These are phyloP conservation scores for Pyricularia grisea DNA, from an alignment of 2,329 filamentous ascomycete species.

Conservation along the genomic window DNA sequence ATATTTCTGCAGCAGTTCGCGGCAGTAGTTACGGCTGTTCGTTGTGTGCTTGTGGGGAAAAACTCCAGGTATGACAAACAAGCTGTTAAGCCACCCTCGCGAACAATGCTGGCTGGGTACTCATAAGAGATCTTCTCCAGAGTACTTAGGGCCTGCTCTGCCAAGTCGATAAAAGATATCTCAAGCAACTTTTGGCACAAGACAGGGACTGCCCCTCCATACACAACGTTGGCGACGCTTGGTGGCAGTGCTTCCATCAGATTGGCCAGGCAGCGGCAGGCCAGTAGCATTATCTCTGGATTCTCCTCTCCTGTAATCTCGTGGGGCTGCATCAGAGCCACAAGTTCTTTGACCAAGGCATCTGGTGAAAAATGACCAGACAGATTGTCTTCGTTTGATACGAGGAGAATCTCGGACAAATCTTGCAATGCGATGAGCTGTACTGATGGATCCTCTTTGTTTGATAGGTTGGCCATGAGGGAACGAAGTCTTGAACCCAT, in stretches of 20 bases:
- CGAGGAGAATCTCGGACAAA: slow-evolving; percentile 82
- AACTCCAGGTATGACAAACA: slow-evolving; percentile 95
- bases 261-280: slow-evolving; percentile 91
- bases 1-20: slow-evolving; percentile 98
- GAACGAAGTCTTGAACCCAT: slow-evolving; percentile 72
- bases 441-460: slow-evolving; percentile 75
- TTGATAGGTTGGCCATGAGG: slow-evolving; percentile 64
- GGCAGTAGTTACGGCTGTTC: slow-evolving; percentile 92
- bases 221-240: slow-evolving; percentile 90
- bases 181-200: slow-evolving; percentile 91
- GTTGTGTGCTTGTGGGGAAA: slow-evolving; percentile 92
- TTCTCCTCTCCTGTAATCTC: slow-evolving; percentile 79
- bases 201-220: slow-evolving; percentile 91
- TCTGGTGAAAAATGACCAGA: slow-evolving; percentile 93
- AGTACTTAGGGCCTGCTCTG: slow-evolving; percentile 93
- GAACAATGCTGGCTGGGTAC: slow-evolving; percentile 89
- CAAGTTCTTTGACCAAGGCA: slow-evolving; percentile 89
- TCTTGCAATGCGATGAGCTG: slow-evolving; percentile 91
- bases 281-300: slow-evolving; percentile 92
- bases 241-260: slow-evolving; percentile 94
- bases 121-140: slow-evolving; percentile 96
- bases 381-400: slow-evolving; percentile 94
- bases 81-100: slow-evolving; percentile 90
- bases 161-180: slow-evolving; percentile 94
- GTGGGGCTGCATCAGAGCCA: slow-evolving; percentile 82